A percentile compares a stretch with the other conserved stretches of the same genome.
Conservation (phyloP, 2,329 filamentous ascomycete genomes). For the Pyrenochaeta sp. region DNA sequence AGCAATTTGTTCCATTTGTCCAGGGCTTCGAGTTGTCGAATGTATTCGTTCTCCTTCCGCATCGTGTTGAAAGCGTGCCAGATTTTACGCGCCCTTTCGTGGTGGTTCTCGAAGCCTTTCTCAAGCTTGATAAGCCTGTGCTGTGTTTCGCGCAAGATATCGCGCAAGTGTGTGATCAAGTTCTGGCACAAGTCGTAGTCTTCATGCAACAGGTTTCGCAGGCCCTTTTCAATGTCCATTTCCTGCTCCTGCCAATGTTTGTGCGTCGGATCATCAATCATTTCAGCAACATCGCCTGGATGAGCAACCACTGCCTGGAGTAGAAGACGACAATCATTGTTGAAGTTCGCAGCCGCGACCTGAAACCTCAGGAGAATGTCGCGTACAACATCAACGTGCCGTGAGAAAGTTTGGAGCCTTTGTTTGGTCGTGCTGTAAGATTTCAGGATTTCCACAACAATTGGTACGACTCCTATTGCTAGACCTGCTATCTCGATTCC, state of each 20-base stretch:
- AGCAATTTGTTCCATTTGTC: slow-evolving; percentile 23
- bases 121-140: no score
- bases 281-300: slow-evolving; percentile 23
- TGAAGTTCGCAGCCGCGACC: slow-evolving; percentile 24
- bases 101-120: slow-evolving; percentile 22
- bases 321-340: slow-evolving; percentile 30
- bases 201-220: no score
- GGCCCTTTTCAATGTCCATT: slow-evolving; percentile 23
- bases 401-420: slow-evolving; percentile 23
- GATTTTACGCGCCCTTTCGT: no score
- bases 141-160: no score
- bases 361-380: slow-evolving; percentile 19
- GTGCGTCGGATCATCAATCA: slow-evolving; percentile 24
- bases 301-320: slow-evolving; percentile 20
- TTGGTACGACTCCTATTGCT: slow-evolving; percentile 29
- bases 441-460: slow-evolving; percentile 30
- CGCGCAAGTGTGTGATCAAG: no score
- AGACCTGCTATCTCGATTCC: slow-evolving; percentile 30
- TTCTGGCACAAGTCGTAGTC: no score
- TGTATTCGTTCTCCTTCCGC: slow-evolving; percentile 12
- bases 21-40: slow-evolving; percentile 30
- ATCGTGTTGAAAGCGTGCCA: slow-evolving; percentile 23
- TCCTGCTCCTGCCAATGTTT: slow-evolving; percentile 22
- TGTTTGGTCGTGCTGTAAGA: slow-evolving; percentile 18
- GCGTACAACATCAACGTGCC: slow-evolving; percentile 25